Evolutionary conservation across 75 land plant genomes (phyloP).

Genomic region (Ceratopteris richardii): DNA sequence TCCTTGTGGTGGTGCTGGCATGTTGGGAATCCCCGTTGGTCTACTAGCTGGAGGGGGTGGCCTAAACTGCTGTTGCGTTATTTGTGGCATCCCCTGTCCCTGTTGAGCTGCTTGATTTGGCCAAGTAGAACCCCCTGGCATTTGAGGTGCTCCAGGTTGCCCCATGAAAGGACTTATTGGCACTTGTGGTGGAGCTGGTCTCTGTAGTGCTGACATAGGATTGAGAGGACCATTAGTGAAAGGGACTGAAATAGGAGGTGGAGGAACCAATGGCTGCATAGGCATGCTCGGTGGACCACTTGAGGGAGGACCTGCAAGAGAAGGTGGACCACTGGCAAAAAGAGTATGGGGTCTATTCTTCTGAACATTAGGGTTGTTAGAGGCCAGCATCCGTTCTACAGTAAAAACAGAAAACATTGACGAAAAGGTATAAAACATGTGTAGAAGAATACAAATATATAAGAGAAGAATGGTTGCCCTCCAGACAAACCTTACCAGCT

Average conservation of each 20-base stretch:
- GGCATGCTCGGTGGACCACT: constrained; percentile 38
- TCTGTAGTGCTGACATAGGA: constrained; percentile 27
- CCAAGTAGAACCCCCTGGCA: constrained; percentile 21
- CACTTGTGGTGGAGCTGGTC: constrained; percentile 31
- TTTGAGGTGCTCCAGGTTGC: constrained; percentile 8
- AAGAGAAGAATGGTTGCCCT: neutral
- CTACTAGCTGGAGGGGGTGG: neutral
- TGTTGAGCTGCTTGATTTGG: constrained; percentile 47
- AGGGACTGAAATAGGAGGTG: constrained; percentile 26
- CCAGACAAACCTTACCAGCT: constrained; percentile 48
- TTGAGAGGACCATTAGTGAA: constrained; percentile 41
- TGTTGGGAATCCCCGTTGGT: constrained; percentile 12
- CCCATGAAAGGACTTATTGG: neutral
- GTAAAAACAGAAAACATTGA: neutral
- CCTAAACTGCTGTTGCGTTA: constrained; percentile 29
- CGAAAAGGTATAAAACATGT: neutral
- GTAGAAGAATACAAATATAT: neutral
- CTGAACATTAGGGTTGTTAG: constrained; percentile 68
- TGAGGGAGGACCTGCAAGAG: constrained; percentile 38
- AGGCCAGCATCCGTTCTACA: constrained; percentile 87
- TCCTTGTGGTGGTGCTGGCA: constrained; percentile 60
- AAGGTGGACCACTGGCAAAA: constrained; percentile 93
- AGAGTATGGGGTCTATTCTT: constrained; percentile 86
- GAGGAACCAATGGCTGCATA: constrained; percentile 18
- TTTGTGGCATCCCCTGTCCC: constrained; percentile 35